Evolutionary conservation across 768 basidiomycete species (phyloP).

Genomic region (Tulasnella sp.): DNA sequence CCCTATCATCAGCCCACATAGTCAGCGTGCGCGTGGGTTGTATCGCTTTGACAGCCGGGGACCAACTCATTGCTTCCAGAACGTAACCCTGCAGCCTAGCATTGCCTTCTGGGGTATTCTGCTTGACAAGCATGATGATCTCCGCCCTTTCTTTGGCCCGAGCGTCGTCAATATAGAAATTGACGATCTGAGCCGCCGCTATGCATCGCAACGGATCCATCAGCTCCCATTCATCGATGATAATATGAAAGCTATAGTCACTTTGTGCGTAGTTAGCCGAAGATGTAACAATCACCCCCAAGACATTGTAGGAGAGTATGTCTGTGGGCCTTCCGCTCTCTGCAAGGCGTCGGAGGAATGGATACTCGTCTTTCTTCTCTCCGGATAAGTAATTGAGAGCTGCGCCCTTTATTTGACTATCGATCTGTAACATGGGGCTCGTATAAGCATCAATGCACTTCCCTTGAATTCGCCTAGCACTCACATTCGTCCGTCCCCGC

Average conservation of each 20-base stretch:
- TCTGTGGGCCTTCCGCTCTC: conserved; percentile 47
- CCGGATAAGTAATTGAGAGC: background rate
- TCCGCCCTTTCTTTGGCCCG: conserved; percentile 31
- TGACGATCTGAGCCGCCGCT: conserved; percentile 34
- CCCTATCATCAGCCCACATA: background rate
- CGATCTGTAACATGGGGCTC: conserved; percentile 81
- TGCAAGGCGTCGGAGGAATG: conserved; percentile 30
- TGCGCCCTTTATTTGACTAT: conserved; percentile 40
- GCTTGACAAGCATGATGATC: conserved; percentile 30
- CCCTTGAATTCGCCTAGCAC: background rate
- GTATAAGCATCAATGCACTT: conserved; percentile 53
- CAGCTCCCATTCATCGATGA: background rate
- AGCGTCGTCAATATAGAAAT: conserved; percentile 44
- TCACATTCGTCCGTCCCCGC: background rate
- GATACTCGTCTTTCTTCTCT: background rate
- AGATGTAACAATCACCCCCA: conserved; percentile 59
- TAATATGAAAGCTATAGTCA: conserved; percentile 30
- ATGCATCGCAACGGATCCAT: background rate
- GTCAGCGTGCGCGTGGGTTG: no score
- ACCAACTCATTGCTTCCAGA: conserved; percentile 33
- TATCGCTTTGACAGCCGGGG: no score
- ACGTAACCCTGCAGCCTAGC: conserved; percentile 39
- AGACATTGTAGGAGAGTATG: conserved; percentile 52
- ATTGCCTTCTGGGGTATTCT: conserved; percentile 18
- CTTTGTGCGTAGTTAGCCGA: conserved; percentile 62